Percentiles rank a stretch among this genome's conserved stretches.
Conservation (phyloP, 768 basidiomycete genomes). For the Rhizopogon rudus region DNA sequence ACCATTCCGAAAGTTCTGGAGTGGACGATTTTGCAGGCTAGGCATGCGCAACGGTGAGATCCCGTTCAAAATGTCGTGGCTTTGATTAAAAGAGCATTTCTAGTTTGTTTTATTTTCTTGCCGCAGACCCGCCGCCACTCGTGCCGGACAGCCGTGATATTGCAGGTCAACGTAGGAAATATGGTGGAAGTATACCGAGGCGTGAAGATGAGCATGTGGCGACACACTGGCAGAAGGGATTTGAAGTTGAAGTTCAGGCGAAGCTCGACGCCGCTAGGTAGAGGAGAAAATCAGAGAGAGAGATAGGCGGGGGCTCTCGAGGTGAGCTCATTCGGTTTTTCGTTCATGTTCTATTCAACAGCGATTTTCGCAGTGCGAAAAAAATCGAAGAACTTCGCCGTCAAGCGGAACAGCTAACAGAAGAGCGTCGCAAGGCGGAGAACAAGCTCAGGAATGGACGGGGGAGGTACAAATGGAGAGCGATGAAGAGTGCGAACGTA, state of each 20-base stretch:
- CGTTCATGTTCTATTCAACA: too few relatives aligned
- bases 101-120: slow-evolving; percentile 82
- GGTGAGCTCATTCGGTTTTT: too few relatives aligned
- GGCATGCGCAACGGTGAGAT: slow-evolving; percentile 81
- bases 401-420: slow-evolving; percentile 50
- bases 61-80: not conserved
- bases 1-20: slow-evolving; percentile 70
- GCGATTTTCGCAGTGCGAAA: too few relatives aligned
- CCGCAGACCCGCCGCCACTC: slow-evolving; percentile 61
- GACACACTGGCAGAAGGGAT: slow-evolving; percentile 62
- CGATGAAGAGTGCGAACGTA: slow-evolving; percentile 76
- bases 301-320: too few relatives aligned
- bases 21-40: slow-evolving; percentile 72
- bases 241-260: slow-evolving; percentile 67
- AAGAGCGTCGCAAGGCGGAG: slow-evolving; percentile 70
- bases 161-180: slow-evolving; percentile 85
- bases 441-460: slow-evolving; percentile 78
- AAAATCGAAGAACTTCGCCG: slow-evolving; percentile 22
- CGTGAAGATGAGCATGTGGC: slow-evolving; percentile 76
- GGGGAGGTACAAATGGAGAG: too few relatives aligned
- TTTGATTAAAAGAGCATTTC: not conserved
- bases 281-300: too few relatives aligned
- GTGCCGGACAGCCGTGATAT: slow-evolving; percentile 85
- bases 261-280: slow-evolving; percentile 68
- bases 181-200: slow-evolving; percentile 82